Base-by-base conservation (phyloP, 2,329 filamentous ascomycete genomes). In the Cordyceps javanica region DNA sequence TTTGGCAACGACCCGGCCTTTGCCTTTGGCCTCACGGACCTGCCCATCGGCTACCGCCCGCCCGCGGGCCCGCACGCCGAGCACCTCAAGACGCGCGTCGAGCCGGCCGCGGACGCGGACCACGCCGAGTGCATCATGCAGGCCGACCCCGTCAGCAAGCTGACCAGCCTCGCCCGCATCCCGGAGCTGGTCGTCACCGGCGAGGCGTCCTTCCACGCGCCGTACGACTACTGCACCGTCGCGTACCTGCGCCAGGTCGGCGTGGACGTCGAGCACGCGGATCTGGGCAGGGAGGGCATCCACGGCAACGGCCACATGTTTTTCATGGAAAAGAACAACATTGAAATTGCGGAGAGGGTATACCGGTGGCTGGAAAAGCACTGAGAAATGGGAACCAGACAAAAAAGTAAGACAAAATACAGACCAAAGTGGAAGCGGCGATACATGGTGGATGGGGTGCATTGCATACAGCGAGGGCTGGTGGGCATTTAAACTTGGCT, bases 181-280 rank as follows among this genome's bases (percentile, higher is more conserved):
- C 77, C 76, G 0, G 72, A 77, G 6, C 65, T 82, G 14, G 65
- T 80, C 16, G 65, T 79, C 23, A 80, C 77, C 0, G 69, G 71
- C 13, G 77, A 82, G 62, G 76, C 79, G 9, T 77, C 74, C 28
- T 80, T 75, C 48, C 79, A 82, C 67, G 71, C 73, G 14, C 69
- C 72, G 21, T 82, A 82, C 62, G 80, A 83, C 59, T 74, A 80
- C 62, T 82, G 78, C 61, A 80, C 76, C 2, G 74, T 79, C n/a
- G 64, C 68, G 38, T 82, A 75, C 62, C 62, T 82, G 60, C 62
- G 68, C 60, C 79, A 82, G 64, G 77, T 72, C 13, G 77, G 78
- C 2, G 74, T 74, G 3, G 64, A 66, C 4, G 72, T 73, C 1
- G 72, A 77, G 55, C 73, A 73, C 66, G 66, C 79, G 61, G 71